Base-by-base conservation (phyloP, 2,329 filamentous ascomycete species). In the Exophiala sideris region DNA sequence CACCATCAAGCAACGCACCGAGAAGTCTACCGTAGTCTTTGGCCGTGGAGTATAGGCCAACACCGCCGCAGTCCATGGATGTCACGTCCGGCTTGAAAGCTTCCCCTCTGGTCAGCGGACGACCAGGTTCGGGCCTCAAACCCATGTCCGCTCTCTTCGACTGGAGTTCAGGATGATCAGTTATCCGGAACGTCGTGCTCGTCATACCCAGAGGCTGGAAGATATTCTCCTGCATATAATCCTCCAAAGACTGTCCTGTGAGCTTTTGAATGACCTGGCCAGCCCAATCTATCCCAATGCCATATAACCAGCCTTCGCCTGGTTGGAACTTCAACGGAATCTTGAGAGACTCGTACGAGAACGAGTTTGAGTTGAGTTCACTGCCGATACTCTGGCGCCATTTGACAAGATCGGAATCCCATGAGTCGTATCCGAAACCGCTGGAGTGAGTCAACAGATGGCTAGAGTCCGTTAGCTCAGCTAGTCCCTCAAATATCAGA, bases 241-340 rank as follows among this genome's bases (percentile, higher is more conserved):
- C 71, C 36, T 78, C 73, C 0, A 81, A 69, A 1, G 59, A 64
- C 3, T 71, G 56, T 0, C 73, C 72, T 0, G 71, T 73, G 0
- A 67, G 69, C 12, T 77, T 68, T 57, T 79, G 72, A 2, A 81
- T 63, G 0, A 74, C 67, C 2, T 76, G 62, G 2, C 79, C 78
- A 0, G 74, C 79, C 78, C 78, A 82, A 60, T 82, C 79, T 4
- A 79, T 69, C 7, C 67, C 67, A 9, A 79, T 76, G 1, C 79
- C 78, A 18, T 87, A 86, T 50, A 81, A 75, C 80, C 82, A 87
- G 3, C 72, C 72, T 20, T 77, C 74, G 0, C 84, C 84, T 0
- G 85, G 84, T 58, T 88, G 82, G 59, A 84, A 82, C 1, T 86
- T 66, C 14, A 88, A 67, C 1, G 84, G 80, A 20, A 45, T n/a